Percentiles rank a stretch among this genome's conserved stretches.
Conservation (phyloP, 2,329 filamentous ascomycete genomes). For the Cladosporium phlei region DNA sequence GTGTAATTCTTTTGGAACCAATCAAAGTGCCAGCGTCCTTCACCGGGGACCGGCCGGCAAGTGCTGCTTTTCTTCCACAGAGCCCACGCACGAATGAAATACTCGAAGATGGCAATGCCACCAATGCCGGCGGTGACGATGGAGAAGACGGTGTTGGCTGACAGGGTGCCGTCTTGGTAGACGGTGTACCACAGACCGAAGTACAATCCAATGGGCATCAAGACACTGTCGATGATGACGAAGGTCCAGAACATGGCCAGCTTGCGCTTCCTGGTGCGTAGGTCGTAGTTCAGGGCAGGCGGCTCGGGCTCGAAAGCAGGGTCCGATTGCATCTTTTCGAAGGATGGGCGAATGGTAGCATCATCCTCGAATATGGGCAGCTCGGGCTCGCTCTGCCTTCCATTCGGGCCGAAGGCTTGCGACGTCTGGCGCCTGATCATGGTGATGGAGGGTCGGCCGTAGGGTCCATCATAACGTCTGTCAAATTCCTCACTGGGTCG, state of each 20-base stretch:
- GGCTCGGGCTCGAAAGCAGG: slow-evolving; percentile 34
- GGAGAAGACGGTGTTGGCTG: slow-evolving; percentile 48
- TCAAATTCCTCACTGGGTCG: slow-evolving; percentile 29
- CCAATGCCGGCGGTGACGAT: slow-evolving; percentile 52
- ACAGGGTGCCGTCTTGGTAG: slow-evolving; percentile 33
- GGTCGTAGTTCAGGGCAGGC: slow-evolving; percentile 53
- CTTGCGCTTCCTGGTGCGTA: slow-evolving; percentile 45
- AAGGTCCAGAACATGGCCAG: slow-evolving; percentile 57
- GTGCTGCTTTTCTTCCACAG: slow-evolving; percentile 50
- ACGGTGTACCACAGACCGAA: slow-evolving; percentile 58
- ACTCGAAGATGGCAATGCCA: slow-evolving; percentile 51
- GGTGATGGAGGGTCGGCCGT: slow-evolving; percentile 28
- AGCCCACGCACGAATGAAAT: slow-evolving; percentile 46
- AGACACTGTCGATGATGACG: slow-evolving; percentile 55
- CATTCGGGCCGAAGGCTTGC: background rate
- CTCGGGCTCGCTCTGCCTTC: slow-evolving; percentile 6
- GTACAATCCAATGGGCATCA: slow-evolving; percentile 56
- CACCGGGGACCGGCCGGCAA: slow-evolving; percentile 50
- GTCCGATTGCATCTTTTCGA: slow-evolving; percentile 10
- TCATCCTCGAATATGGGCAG: slow-evolving; percentile 1
- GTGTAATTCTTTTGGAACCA: slow-evolving; percentile 57
- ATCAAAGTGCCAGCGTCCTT: slow-evolving; percentile 43
- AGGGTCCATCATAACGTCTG: slow-evolving; percentile 29
- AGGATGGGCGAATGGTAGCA: background rate
- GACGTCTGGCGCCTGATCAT: slow-evolving; percentile 27